These are phyloP conservation scores for Fusarium burgessii DNA, from an alignment of 2,329 filamentous ascomycete genomes.

Conservation along the genomic window DNA sequence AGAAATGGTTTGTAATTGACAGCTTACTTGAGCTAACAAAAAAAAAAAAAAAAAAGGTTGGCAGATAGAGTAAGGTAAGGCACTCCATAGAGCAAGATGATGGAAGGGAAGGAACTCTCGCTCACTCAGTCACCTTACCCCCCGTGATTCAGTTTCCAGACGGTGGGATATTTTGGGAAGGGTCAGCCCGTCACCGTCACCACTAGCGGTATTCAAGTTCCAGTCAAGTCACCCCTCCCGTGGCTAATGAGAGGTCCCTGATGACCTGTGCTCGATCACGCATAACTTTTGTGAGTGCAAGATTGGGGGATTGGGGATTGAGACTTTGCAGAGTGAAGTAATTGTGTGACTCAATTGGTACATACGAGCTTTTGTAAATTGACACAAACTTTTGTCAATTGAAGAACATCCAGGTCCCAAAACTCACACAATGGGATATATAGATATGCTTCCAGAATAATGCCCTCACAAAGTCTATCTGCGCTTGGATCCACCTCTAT, in stretches of 20 bases:
- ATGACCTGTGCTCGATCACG: slow-evolving; percentile 37
- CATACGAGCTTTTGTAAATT: slow-evolving; percentile 2
- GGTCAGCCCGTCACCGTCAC: slow-evolving; percentile 33
- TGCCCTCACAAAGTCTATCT: slow-evolving; percentile 14
- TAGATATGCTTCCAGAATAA: not conserved
- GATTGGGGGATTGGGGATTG: slow-evolving; percentile 7
- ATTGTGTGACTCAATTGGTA: slow-evolving; percentile 4
- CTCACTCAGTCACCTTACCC: slow-evolving; percentile 11
- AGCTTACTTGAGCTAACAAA: slow-evolving; percentile 8
- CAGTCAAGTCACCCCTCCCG: slow-evolving; percentile 33
- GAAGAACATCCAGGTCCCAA: not conserved
- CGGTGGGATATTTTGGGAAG: slow-evolving; percentile 44
- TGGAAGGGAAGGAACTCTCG: not conserved
- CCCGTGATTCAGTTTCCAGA: slow-evolving; percentile 28
- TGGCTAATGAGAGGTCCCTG: slow-evolving; percentile 35
- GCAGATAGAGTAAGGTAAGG: not conserved
- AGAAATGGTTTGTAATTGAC: slow-evolving; percentile 29
- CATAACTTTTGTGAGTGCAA: slow-evolving; percentile 32
- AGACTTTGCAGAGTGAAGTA: not conserved
- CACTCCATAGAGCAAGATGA: not conserved
- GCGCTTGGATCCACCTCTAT: slow-evolving; percentile 5
- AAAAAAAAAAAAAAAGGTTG: slow-evolving; percentile 5
- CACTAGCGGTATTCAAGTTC: not conserved
- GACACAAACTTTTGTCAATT: slow-evolving; percentile 3
- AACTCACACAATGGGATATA: not conserved